Evolutionary conservation across 768 basidiomycete species (phyloP).

Genomic region (Agrocybe pediades): DNA sequence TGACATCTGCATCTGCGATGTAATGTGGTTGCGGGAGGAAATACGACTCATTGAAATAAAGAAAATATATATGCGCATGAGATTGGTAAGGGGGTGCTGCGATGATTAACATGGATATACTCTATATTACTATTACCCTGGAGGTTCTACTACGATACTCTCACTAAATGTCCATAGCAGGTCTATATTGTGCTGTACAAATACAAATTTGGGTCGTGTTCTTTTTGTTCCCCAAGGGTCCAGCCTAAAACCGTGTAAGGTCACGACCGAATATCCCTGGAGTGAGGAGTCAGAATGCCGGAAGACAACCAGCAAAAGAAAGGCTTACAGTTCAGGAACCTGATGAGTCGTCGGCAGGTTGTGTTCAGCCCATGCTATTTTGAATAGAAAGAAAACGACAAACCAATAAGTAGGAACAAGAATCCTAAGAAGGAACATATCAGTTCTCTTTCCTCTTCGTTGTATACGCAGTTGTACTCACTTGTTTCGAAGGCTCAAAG

Average conservation of each 20-base stretch:
- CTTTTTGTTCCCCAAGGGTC: background rate
- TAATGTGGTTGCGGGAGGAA: no score
- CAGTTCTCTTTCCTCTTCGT: background rate
- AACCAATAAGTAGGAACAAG: conserved; percentile 69
- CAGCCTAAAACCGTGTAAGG: conserved; percentile 61
- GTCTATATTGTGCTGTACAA: conserved; percentile 13
- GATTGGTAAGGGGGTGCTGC: background rate
- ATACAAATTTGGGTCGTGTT: no score
- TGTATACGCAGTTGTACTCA: conserved; percentile 29
- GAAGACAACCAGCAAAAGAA: conserved; percentile 12
- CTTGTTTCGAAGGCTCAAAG: conserved; percentile 73
- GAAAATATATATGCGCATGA: no score
- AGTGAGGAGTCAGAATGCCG: conserved; percentile 6
- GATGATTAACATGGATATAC: conserved; percentile 3
- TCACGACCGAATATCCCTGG: conserved; percentile 79
- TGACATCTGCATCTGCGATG: conserved; percentile 10
- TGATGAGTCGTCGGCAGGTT: conserved; percentile 20
- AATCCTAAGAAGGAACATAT: conserved; percentile 41
- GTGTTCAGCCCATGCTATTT: conserved; percentile 4
- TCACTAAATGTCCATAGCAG: conserved; percentile 12
- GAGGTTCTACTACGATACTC: background rate
- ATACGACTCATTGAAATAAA: background rate
- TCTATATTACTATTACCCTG: conserved; percentile 11
- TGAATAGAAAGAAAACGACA: conserved; percentile 21
- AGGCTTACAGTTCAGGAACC: conserved; percentile 69